Evolutionary conservation across 2,329 filamentous ascomycete genomes (phyloP).

Genomic region (Fusarium nisikadoi): DNA sequence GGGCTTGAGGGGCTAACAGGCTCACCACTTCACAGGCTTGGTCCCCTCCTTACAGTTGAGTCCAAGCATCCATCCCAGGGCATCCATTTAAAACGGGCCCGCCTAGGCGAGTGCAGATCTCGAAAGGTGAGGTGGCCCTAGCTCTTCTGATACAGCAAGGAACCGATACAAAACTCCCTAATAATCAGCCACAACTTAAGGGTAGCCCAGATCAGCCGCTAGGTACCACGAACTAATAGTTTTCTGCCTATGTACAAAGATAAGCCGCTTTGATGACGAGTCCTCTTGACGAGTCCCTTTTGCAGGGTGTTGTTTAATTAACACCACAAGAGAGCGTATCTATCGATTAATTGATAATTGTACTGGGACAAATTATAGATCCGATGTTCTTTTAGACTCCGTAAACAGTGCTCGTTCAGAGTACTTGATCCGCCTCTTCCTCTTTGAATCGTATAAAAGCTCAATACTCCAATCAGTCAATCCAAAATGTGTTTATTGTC

Average conservation of each 20-base stretch:
- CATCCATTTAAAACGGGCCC: slow-evolving; percentile 19
- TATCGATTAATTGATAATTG: neutral
- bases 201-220: slow-evolving; percentile 6
- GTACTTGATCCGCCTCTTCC: neutral
- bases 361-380: neutral
- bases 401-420: neutral
- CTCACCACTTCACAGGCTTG: neutral
- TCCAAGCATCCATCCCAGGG: neutral
- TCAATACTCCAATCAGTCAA: slow-evolving; percentile 46
- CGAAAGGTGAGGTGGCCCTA: slow-evolving; percentile 40
- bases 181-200: slow-evolving; percentile 3
- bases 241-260: neutral
- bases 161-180: slow-evolving; percentile 13
- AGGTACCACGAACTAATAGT: neutral
- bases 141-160: slow-evolving; percentile 30
- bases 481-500: slow-evolving; percentile 68
- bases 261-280: slow-evolving; percentile 38
- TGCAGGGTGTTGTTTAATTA: neutral
- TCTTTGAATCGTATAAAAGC: neutral
- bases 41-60: slow-evolving; percentile 5
- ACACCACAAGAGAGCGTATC: neutral
- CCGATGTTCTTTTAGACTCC: neutral
- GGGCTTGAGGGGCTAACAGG: slow-evolving; percentile 38
- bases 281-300: neutral
- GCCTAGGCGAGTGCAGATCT: slow-evolving; percentile 35